These are phyloP conservation scores for Entomortierella chlamydospora DNA, from an alignment of 192 early-diverging fungal genomes.

Conservation along the genomic window DNA sequence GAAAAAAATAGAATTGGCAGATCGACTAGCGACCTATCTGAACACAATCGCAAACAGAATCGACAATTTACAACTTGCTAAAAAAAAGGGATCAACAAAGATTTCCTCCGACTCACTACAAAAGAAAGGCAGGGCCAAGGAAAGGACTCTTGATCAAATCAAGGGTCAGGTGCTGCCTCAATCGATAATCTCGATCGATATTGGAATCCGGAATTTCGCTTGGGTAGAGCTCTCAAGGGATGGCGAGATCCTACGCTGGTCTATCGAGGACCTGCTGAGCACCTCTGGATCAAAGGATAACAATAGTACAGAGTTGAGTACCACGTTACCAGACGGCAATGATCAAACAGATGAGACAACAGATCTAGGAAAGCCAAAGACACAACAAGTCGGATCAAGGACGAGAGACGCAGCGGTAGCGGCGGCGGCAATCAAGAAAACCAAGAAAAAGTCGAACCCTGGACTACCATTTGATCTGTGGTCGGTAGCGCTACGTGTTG, in stretches of 20 bases:
- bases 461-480: slow-evolving; percentile 12
- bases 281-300: not conserved
- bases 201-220: slow-evolving; percentile 65
- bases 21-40: slow-evolving; percentile 17
- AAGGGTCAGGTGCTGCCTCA: slow-evolving; percentile 15
- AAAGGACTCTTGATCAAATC: slow-evolving; percentile 2
- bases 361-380: no score
- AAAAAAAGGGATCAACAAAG: not conserved
- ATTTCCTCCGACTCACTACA: not conserved
- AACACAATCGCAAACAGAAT: slow-evolving; percentile 11
- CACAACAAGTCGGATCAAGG: not conserved
- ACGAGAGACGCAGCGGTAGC: not conserved
- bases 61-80: not conserved
- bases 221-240: slow-evolving; percentile 56
- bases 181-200: slow-evolving; percentile 60
- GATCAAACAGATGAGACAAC: no score
- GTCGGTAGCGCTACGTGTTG: slow-evolving; percentile 11
- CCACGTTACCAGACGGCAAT: no score
- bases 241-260: slow-evolving; percentile 53
- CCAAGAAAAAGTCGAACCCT: not conserved
- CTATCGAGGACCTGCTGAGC: slow-evolving; percentile 48
- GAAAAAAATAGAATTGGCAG: slow-evolving; percentile 17
- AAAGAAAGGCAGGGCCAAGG: not conserved
- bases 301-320: no score
- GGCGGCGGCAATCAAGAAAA: not conserved